Evolutionary conservation across 257 asterid genomes (phyloP), one percentile per base, ranked within the genome.

Genomic region (Solanum stenotomum): DNA sequence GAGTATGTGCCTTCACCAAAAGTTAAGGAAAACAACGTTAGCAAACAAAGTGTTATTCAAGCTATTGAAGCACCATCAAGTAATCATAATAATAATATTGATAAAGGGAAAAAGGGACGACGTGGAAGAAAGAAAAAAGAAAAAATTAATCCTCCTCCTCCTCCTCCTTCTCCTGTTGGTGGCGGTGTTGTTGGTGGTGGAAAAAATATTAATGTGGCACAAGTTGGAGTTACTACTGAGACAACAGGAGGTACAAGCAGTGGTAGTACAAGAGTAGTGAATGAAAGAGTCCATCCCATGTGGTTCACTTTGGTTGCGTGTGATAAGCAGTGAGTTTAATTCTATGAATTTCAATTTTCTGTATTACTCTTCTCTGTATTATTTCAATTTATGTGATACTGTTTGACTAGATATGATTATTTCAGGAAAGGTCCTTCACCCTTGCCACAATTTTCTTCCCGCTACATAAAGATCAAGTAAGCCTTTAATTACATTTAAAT

Each of bases 291-390:
- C n/a, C 70, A 25, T 20, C 86, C 81, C 6, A 59, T 89, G 8
- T 90, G 91, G 92, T 87, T 90, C 44, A 23, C 34, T 18, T 34
- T 90, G 27, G 91, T 90, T 84, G 91, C 86, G 68, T 90, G 83
- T 56, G 77, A 89, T 34, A 77, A 29, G 4, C 87, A 89, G 90
- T 90, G 70, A 87, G 92, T 56, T 67, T 61, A 23, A 61, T 65
- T 46, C 63, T 31, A 29, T 29, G 34, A 33, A 25, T 61, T 65
- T 25, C 31, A 25, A 11, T 11, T 65, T 61, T 22, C 10, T 61
- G 67, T 20, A 18, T 56, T 20, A 56, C 25, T 56, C 12, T 20
- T 56, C 10, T 56, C 11, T 56, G 12, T 61, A 61, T 61, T n/a
- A 42, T 46, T 46, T 67, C 8, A 1, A 6, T 67, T 5, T 67